A percentile compares a stretch with the other conserved stretches of the same genome.
Evolutionary conservation across 805 yeast species (phyloP).

Genomic region (Candida ficus): DNA sequence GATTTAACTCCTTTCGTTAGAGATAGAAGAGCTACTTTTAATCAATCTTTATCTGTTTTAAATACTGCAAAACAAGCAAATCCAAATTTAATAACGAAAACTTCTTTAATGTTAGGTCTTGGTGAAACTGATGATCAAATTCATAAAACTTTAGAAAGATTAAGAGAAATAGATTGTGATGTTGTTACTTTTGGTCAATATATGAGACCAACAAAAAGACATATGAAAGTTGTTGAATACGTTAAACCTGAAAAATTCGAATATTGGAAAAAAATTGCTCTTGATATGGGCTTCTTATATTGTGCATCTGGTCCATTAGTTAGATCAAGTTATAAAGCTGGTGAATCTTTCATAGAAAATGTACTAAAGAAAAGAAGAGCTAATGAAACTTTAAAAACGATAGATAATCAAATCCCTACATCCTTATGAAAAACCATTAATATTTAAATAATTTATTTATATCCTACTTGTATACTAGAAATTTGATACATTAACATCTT

Average conservation of each 20-base stretch:
- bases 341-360: conserved; percentile 95
- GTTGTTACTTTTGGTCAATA: conserved; percentile 98
- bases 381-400: background rate
- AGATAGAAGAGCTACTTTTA: conserved; percentile 93
- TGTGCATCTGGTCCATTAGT: conserved; percentile 98
- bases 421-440: background rate
- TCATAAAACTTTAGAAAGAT: conserved; percentile 64
- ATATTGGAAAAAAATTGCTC: conserved; percentile 82
- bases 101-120: conserved; percentile 93
- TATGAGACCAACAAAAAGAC: conserved; percentile 98
- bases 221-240: conserved; percentile 96
- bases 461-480: conserved; percentile 10
- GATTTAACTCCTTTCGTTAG: conserved; percentile 90
- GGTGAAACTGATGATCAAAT: conserved; percentile 95
- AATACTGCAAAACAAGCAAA: conserved; percentile 73
- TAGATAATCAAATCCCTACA: background rate
- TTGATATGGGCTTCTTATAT: conserved; percentile 86
- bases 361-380: conserved; percentile 67
- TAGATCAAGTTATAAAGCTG: conserved; percentile 95
- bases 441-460: background rate
- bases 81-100: conserved; percentile 79
- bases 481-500: conserved; percentile 50
- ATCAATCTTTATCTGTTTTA: conserved; percentile 78
- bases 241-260: conserved; percentile 92
- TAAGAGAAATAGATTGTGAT: conserved; percentile 76